Conservation (phyloP, 495 filamentous ascomycete genomes). For the Echria macrotheca region DNA sequence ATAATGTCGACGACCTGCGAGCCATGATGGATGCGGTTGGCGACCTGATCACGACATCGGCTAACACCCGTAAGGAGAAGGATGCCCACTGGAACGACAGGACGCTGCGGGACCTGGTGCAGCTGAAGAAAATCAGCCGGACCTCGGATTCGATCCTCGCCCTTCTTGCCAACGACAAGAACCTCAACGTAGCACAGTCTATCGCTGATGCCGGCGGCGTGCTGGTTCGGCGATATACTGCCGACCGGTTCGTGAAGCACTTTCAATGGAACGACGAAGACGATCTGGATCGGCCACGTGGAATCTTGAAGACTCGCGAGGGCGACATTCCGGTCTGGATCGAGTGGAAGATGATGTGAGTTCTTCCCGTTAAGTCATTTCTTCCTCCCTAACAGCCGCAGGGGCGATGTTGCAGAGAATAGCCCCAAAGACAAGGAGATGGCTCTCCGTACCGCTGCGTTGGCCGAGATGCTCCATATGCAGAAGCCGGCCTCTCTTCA, state of each 20-base stretch:
- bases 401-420: too few relatives aligned
- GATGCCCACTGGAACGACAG: slow-evolving; percentile 17
- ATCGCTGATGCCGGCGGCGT: slow-evolving; percentile 12
- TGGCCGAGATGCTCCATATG: slow-evolving; percentile 29
- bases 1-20: slow-evolving; percentile 23
- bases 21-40: slow-evolving; percentile 26
- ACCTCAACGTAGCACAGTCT: neutral
- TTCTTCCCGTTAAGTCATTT: slow-evolving; percentile 4
- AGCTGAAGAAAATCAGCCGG: slow-evolving; percentile 24
- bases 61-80: slow-evolving; percentile 5
- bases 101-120: slow-evolving; percentile 25
- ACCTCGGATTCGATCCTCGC: slow-evolving; percentile 23
- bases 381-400: too few relatives aligned
- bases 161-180: slow-evolving; percentile 6
- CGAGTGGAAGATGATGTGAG: slow-evolving; percentile 26
- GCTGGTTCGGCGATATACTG: slow-evolving; percentile 13
- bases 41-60: slow-evolving; percentile 17
- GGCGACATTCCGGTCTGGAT: slow-evolving; percentile 25
- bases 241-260: neutral
- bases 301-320: slow-evolving; percentile 11
- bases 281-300: slow-evolving; percentile 15
- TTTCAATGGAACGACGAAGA: slow-evolving; percentile 18
- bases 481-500: slow-evolving; percentile 22
- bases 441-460: slow-evolving; percentile 20
- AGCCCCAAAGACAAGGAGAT: slow-evolving; percentile 17